phyloP scores from a whole-genome alignment of 345 rosid genomes.

The Viola odorata region DNA sequence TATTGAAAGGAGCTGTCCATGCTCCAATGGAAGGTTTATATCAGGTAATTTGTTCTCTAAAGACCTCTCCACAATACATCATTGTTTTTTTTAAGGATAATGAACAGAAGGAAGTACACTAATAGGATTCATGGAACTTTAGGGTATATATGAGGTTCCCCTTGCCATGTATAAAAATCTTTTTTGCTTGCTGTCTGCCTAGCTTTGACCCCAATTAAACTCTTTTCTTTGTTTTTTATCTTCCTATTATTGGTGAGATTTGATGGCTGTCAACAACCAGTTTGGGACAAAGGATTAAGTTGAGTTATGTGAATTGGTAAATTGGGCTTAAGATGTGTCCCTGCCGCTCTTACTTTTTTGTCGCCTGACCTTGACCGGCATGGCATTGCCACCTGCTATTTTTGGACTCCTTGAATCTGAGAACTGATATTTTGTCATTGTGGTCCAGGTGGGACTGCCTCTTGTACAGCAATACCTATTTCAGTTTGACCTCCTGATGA shows the following conservation, averaged over 20 bases:
- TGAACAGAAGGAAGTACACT: too few relatives aligned
- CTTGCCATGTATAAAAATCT: too few relatives aligned
- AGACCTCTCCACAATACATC: too few relatives aligned
- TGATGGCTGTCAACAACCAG: not conserved
- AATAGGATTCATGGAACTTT: too few relatives aligned
- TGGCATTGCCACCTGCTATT: not conserved
- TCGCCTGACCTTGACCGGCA: too few relatives aligned
- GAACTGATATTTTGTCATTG: not conserved
- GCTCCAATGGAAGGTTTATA: conserved; percentile 98
- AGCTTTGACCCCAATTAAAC: too few relatives aligned
- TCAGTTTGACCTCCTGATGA: conserved; percentile 72
- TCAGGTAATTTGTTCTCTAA: conserved; percentile 42
- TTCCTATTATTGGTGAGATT: not conserved
- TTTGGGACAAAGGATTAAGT: too few relatives aligned
- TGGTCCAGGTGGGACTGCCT: conserved; percentile 76
- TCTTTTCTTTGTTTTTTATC: not conserved
- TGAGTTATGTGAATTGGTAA: too few relatives aligned
- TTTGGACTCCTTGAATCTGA: not conserved
- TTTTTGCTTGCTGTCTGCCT: too few relatives aligned
- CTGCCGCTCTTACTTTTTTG: not conserved
- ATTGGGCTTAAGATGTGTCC: not conserved
- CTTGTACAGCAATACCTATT: conserved; percentile 83
- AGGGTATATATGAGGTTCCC: too few relatives aligned
- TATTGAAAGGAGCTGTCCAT: conserved; percentile 94
- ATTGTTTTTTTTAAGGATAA: too few relatives aligned